Percentiles rank a stretch among this genome's conserved stretches.
Conservation (phyloP, 2,329 filamentous ascomycete species). For the Dactylellina cionopaga region DNA sequence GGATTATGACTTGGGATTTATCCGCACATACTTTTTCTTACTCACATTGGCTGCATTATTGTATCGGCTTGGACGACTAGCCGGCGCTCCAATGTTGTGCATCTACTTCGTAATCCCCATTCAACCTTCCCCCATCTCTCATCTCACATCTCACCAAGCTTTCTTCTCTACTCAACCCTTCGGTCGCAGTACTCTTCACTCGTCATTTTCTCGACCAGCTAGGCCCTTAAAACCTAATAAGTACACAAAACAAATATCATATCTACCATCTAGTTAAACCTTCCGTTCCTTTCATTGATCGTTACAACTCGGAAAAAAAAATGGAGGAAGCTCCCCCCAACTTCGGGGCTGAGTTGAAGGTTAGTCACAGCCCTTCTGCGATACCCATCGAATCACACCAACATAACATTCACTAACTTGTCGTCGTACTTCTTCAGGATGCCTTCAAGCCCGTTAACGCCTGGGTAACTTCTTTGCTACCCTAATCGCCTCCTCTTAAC, state of each 20-base stretch:
- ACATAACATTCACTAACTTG: constrained; percentile 9
- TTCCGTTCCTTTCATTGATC: neutral
- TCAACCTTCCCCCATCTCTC: neutral
- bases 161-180: neutral
- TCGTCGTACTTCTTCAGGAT: constrained; percentile 70
- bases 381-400: neutral
- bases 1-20: constrained; percentile 24
- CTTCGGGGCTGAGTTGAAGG: constrained; percentile 94
- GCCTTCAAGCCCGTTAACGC: constrained; percentile 93
- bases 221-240: too few relatives aligned
- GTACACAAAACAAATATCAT: too few relatives aligned
- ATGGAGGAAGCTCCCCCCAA: constrained; percentile 79
- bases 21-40: constrained; percentile 2
- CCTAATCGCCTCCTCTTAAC: constrained; percentile 10
- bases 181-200: too few relatives aligned
- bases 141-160: neutral
- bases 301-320: neutral
- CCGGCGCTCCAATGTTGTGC: neutral
- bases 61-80: too few relatives aligned
- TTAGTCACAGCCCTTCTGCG: constrained; percentile 59
- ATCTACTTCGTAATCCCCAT: neutral
- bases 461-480: constrained; percentile 70
- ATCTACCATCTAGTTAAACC: too few relatives aligned
- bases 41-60: neutral
- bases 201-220: too few relatives aligned